These are phyloP conservation scores for Apiotrichum porosum DNA, from an alignment of 1,284 basidiomycete species.

Conservation along the genomic window DNA sequence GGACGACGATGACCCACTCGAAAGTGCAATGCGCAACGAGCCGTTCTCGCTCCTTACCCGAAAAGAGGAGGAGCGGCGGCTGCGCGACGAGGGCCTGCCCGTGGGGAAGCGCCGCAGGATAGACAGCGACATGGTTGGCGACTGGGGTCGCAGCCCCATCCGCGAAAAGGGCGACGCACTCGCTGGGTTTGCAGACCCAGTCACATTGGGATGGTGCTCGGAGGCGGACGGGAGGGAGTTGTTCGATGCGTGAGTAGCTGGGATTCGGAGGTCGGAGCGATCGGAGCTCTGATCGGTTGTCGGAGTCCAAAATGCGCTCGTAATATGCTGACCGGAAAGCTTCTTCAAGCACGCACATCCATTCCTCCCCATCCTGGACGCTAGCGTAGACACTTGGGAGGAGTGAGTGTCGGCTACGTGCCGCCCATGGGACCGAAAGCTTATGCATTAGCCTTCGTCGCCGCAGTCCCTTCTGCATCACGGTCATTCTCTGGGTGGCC, in stretches of 20 bases:
- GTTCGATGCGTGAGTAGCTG: constrained; percentile 21
- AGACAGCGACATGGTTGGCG: not conserved
- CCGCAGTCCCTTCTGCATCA: constrained; percentile 27
- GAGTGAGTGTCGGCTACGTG: constrained; percentile 14
- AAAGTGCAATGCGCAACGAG: constrained; percentile 1
- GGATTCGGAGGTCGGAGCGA: too few relatives aligned
- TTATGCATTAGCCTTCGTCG: constrained; percentile 15
- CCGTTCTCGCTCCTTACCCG: constrained; percentile 12
- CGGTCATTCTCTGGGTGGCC: constrained; percentile 24
- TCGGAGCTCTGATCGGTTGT: too few relatives aligned
- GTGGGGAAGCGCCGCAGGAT: not conserved
- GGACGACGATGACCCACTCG: constrained; percentile 7
- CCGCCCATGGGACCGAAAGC: too few relatives aligned
- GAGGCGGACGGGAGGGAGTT: constrained; percentile 19
- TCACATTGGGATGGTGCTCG: constrained; percentile 17
- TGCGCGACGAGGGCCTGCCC: constrained; percentile 7
- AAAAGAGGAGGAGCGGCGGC: constrained; percentile 14
- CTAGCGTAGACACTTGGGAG: constrained; percentile 25
- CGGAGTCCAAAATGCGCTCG: too few relatives aligned
- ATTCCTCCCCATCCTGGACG: constrained; percentile 30
- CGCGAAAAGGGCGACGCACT: not conserved
- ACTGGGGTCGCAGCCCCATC: not conserved
- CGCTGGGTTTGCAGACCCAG: constrained; percentile 12
- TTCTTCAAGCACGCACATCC: constrained; percentile 26
- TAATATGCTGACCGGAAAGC: too few relatives aligned